Evolutionary conservation across 139 green algal genomes (phyloP), one percentile per base, ranked within the genome.

Genomic region (Desmodesmus armatus): DNA sequence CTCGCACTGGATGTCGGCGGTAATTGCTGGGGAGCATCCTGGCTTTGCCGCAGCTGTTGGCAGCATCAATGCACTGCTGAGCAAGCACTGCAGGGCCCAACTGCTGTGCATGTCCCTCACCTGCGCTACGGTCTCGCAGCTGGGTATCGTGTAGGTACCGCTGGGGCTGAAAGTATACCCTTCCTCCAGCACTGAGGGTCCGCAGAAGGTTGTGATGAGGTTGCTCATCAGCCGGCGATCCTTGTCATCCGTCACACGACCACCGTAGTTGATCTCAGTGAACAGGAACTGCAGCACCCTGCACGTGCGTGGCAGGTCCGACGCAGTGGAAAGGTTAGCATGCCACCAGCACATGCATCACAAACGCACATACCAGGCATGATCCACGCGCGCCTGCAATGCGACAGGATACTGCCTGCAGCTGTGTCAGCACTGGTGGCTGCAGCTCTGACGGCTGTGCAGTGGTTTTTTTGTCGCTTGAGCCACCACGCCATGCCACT

Each of bases 231-330:
- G 91, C 35, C 90, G 84, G 11, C 93, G 87, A 83, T 96, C 93
- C 90, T 96, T 95, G 87, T 95, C 93, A 72, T 96, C 93, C 1
- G 93, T 96, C 40, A 96, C 93, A 27, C 93, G 88, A 3, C 93
- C 93, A 51, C 93, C 93, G 77, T 96, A 96, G 88, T 96, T 96
- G 89, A 94, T 95, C 88, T 97, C 94, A 23, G 90, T 94, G 79
- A 90, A 93, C n/a, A 94, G 65, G 87, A 95, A 96, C n/a, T 88
- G 87, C 47, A 96, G 87, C 75, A 93, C 90, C 53, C 78, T 77
- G 79, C 65, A 78, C 6, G 27, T 7, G 60, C 35, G n/a, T 29
- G 37, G n/a, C 60, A 63, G 27, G 53, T 0, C n/a, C n/a, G n/a
- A n/a, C n/a, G n/a, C n/a, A n/a, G n/a, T n/a, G n/a, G n/a, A n/a